Evolutionary conservation across 805 yeast species (phyloP).

Genomic region (Yarrowia sp.): DNA sequence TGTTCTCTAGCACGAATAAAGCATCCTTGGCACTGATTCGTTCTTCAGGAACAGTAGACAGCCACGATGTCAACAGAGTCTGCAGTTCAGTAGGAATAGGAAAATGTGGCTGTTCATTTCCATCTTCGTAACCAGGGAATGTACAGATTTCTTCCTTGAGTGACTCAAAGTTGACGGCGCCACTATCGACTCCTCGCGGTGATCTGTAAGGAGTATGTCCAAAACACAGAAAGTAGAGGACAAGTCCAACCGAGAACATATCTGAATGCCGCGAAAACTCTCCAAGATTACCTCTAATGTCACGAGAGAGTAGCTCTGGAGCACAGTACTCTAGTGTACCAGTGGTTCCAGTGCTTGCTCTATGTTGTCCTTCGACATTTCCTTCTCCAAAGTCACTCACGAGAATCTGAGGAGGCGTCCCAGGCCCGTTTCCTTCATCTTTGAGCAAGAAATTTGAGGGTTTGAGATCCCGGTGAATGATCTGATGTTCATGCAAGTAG

Average conservation of each 20-base stretch:
- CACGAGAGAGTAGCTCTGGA: constrained; percentile 67
- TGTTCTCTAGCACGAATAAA: constrained; percentile 42
- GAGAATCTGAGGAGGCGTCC: constrained; percentile 65
- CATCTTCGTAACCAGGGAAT: constrained; percentile 50
- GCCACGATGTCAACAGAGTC: constrained; percentile 53
- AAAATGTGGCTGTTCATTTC: constrained; percentile 43
- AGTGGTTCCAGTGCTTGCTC: constrained; percentile 80
- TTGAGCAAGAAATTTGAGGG: constrained; percentile 83
- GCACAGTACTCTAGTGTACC: constrained; percentile 91
- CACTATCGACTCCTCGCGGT: constrained; percentile 44
- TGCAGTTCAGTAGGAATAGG: constrained; percentile 44
- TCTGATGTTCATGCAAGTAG: constrained; percentile 74
- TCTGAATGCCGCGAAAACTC: constrained; percentile 78
- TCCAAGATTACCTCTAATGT: constrained; percentile 52
- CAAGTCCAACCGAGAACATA: constrained; percentile 82
- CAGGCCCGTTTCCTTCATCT: constrained; percentile 43
- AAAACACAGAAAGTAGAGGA: constrained; percentile 75
- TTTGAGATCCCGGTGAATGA: constrained; percentile 87
- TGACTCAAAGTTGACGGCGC: constrained; percentile 46
- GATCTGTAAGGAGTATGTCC: constrained; percentile 68
- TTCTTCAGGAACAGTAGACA: constrained; percentile 50
- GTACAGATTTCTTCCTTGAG: constrained; percentile 51
- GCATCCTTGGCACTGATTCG: constrained; percentile 58
- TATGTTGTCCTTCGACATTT: constrained; percentile 67
- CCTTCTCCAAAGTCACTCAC: constrained; percentile 94